phyloP scores from a whole-genome alignment of 2,329 filamentous ascomycete species.

The Aspergillus sergii region DNA sequence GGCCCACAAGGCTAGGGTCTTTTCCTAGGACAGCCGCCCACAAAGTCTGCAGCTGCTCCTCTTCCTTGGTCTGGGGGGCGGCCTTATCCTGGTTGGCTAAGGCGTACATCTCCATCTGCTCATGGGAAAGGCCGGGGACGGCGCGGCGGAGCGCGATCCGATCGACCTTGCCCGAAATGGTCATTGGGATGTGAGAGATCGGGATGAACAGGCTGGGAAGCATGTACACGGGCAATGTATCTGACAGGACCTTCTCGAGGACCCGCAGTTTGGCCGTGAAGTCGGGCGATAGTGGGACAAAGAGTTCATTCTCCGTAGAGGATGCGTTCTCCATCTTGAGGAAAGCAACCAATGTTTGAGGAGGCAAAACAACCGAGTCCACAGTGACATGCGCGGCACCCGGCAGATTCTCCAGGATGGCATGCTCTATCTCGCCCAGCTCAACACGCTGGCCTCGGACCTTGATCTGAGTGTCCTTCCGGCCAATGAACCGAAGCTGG shows the following conservation, averaged over 20 bases:
- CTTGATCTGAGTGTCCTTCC: constrained; percentile 12
- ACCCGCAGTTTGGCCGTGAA: background rate
- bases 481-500: constrained; percentile 9
- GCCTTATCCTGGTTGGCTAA: background rate
- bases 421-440: constrained; percentile 8
- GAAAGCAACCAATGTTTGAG: background rate
- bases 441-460: constrained; percentile 13
- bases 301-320: background rate
- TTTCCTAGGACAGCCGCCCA: constrained; percentile 19
- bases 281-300: background rate
- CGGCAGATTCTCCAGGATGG: background rate
- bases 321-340: background rate
- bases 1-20: constrained; percentile 4
- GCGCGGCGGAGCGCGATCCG: background rate
- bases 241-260: background rate
- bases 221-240: constrained; percentile 7
- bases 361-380: background rate
- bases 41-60: constrained; percentile 12
- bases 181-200: background rate
- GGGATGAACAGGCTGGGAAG: constrained; percentile 4
- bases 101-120: constrained; percentile 10
- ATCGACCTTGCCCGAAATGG: constrained; percentile 3
- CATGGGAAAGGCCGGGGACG: background rate
- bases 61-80: constrained; percentile 7
- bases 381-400: constrained; percentile 3